These are phyloP conservation scores for Mycena metata DNA, from an alignment of 768 basidiomycete species.

Conservation along the genomic window DNA sequence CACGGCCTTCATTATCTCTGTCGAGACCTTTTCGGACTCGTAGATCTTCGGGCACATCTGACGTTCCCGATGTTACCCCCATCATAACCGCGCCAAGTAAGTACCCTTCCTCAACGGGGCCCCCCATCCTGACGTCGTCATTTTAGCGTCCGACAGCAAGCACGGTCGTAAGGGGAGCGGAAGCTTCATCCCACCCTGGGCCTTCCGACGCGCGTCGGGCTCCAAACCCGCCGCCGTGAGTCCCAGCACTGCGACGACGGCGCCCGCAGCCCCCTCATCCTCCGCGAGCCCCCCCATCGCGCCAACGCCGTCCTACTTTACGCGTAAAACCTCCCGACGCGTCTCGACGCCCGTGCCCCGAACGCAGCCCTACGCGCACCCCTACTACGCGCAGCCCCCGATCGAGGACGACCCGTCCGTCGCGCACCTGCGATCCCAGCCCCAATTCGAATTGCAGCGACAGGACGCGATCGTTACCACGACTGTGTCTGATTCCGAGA, in stretches of 20 bases:
- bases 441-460: conserved; percentile 16
- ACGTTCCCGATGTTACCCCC: conserved; percentile 18
- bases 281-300: conserved; percentile 9
- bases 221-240: conserved; percentile 13
- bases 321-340: conserved; percentile 34
- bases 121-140: background rate
- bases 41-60: conserved; percentile 16
- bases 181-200: conserved; percentile 35
- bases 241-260: background rate
- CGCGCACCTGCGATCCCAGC: conserved; percentile 31
- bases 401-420: conserved; percentile 27
- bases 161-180: conserved; percentile 32
- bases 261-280: conserved; percentile 4
- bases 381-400: conserved; percentile 50
- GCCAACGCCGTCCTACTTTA: conserved; percentile 28
- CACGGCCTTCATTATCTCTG: conserved; percentile 30
- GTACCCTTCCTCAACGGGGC: background rate
- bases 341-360: conserved; percentile 46
- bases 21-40: conserved; percentile 28
- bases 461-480: conserved; percentile 14
- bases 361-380: conserved; percentile 54
- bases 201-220: conserved; percentile 31
- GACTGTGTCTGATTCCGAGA: conserved; percentile 27
- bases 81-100: conserved; percentile 20
- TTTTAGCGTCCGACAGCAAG: conserved; percentile 20